These are phyloP conservation scores for Boletus fagicola DNA, from an alignment of 768 basidiomycete genomes.

Conservation along the genomic window DNA sequence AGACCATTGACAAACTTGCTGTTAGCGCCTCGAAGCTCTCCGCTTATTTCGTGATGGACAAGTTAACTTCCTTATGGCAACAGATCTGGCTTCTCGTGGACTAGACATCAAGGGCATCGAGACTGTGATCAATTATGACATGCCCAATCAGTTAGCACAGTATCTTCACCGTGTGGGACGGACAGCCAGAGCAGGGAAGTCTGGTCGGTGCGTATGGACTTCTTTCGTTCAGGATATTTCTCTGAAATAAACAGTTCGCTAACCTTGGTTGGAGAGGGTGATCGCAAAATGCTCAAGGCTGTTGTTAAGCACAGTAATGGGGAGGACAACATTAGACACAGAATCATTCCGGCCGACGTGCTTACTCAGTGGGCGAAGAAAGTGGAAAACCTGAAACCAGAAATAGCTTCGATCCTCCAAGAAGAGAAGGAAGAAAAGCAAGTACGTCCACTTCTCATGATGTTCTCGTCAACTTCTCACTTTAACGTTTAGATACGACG, in stretches of 20 bases:
- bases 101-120: constrained; percentile 97
- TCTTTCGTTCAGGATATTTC: neutral
- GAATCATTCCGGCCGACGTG: constrained; percentile 76
- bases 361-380: constrained; percentile 68
- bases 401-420: constrained; percentile 73
- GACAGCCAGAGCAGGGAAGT: constrained; percentile 91
- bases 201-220: constrained; percentile 68
- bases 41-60: constrained; percentile 83
- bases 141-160: constrained; percentile 90
- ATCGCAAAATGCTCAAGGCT: constrained; percentile 94
- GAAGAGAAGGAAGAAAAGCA: constrained; percentile 97
- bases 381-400: constrained; percentile 67
- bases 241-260: constrained; percentile 61
- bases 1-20: constrained; percentile 3
- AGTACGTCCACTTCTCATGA: constrained; percentile 40
- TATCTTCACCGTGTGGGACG: constrained; percentile 97
- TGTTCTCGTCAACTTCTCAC: constrained; percentile 9
- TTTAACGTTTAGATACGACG: constrained; percentile 58
- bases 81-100: constrained; percentile 92
- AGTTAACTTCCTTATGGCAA: constrained; percentile 94
- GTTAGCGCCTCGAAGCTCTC: constrained; percentile 80
- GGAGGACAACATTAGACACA: constrained; percentile 83
- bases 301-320: constrained; percentile 85
- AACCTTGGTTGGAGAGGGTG: constrained; percentile 92
- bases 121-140: constrained; percentile 98